Conservation (phyloP, 495 filamentous ascomycete genomes). For the Rusavskia elegans region DNA sequence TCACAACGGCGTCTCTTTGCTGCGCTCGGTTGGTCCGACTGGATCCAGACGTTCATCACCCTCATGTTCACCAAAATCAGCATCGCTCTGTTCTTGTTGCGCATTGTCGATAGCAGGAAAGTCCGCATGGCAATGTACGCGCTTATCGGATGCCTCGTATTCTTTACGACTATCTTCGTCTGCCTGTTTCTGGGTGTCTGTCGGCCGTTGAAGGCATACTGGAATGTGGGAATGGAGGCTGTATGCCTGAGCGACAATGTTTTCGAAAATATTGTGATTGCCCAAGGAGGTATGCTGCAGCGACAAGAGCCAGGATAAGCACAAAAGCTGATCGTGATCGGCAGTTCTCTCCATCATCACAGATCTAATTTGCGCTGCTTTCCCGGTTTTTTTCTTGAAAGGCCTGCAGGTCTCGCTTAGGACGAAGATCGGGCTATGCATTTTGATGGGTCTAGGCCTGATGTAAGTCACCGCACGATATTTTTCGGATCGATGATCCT, state of each 20-base stretch:
- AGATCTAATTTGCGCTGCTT: constrained; percentile 20
- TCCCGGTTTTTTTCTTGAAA: constrained; percentile 22
- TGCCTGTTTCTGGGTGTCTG: constrained; percentile 1
- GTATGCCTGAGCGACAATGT: constrained; percentile 4
- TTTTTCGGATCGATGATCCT: too few species aligned
- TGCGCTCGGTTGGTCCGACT: neutral
- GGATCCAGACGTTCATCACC: constrained; percentile 7
- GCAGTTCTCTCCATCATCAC: constrained; percentile 10
- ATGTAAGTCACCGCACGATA: too few species aligned
- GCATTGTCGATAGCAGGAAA: constrained; percentile 1
- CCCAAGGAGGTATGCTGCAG: constrained; percentile 1
- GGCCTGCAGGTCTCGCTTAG: constrained; percentile 14
- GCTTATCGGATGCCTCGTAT: neutral
- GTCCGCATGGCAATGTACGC: constrained; percentile 3
- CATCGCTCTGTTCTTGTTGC: constrained; percentile 9
- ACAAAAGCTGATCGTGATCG: too few species aligned
- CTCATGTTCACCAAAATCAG: constrained; percentile 11
- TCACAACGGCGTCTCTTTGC: neutral
- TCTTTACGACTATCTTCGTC: neutral
- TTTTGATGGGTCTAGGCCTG: constrained; percentile 20
- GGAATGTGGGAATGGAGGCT: constrained; percentile 1
- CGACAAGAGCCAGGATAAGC: too few species aligned
- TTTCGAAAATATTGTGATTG: constrained; percentile 9
- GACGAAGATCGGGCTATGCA: constrained; percentile 19
- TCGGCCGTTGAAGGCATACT: constrained; percentile 4